A percentile compares a stretch with the other conserved stretches of the same genome.
Evolutionary conservation across 495 filamentous ascomycete genomes (phyloP).

Genomic region (Neurospora intermedia): DNA sequence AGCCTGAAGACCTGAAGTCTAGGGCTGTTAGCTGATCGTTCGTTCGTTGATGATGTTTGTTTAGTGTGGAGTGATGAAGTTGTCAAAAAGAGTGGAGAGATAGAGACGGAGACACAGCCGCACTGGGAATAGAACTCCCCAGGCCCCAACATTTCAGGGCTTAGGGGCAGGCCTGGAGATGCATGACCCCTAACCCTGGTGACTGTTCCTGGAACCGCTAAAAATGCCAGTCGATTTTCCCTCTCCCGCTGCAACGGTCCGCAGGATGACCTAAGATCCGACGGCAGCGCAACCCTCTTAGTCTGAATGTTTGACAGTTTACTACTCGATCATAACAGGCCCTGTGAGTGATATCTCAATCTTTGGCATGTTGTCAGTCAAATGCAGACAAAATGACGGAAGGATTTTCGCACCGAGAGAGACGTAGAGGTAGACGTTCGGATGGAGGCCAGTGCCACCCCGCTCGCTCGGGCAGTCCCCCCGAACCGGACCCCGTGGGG

Average conservation of each 20-base stretch:
- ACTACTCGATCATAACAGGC: neutral
- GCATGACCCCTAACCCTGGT: neutral
- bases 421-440: neutral
- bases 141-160: constrained; percentile 2
- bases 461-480: neutral
- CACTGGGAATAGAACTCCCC: constrained; percentile 9
- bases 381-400: neutral
- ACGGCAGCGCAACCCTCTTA: neutral
- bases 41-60: neutral
- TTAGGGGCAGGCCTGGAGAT: neutral
- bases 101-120: constrained; percentile 8
- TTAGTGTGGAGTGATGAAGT: neutral
- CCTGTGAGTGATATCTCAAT: neutral
- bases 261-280: neutral
- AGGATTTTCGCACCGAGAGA: neutral
- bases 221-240: neutral
- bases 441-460: neutral
- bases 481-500: neutral
- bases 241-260: neutral
- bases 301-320: neutral
- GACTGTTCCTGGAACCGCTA: neutral
- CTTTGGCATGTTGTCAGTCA: neutral
- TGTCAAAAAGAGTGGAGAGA: neutral
- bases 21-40: constrained; percentile 2
- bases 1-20: neutral